Percentiles rank a stretch among this genome's conserved stretches.
phyloP scores from a whole-genome alignment of 2,329 filamentous ascomycete species.

The Xylariaceae sp. region DNA sequence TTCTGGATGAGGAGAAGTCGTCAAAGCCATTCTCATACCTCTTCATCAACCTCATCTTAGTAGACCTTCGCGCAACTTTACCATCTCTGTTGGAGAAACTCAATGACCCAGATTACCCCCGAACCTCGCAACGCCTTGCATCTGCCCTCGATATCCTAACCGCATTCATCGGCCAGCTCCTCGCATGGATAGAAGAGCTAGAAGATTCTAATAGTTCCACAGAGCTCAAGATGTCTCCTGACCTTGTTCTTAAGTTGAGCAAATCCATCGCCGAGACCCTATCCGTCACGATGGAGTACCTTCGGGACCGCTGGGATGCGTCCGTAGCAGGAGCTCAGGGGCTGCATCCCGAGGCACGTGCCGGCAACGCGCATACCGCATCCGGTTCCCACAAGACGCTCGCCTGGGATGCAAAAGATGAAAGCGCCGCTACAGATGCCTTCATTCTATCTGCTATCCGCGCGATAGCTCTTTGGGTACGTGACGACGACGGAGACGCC shows the following conservation, averaged over 20 bases:
- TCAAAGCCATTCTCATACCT: slow-evolving; percentile 63
- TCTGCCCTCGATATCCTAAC: slow-evolving; percentile 66
- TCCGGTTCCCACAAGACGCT: slow-evolving; percentile 52
- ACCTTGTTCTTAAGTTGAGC: slow-evolving; percentile 63
- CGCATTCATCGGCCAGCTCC: slow-evolving; percentile 60
- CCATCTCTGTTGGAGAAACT: slow-evolving; percentile 62
- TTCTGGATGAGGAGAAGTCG: slow-evolving; percentile 47
- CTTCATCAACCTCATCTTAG: slow-evolving; percentile 65
- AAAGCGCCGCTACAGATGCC: slow-evolving; percentile 55
- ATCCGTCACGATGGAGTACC: slow-evolving; percentile 64
- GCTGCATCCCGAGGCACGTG: slow-evolving; percentile 59
- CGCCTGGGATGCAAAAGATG: slow-evolving; percentile 60
- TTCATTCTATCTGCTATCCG: slow-evolving; percentile 62
- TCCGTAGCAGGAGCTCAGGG: slow-evolving; percentile 64
- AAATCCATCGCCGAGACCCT: slow-evolving; percentile 65
- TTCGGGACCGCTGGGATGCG: slow-evolving; percentile 72
- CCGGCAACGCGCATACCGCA: slow-evolving; percentile 45
- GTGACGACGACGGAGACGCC: slow-evolving; percentile 66
- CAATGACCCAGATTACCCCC: slow-evolving; percentile 56
- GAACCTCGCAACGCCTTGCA: slow-evolving; percentile 56
- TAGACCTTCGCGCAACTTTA: slow-evolving; percentile 66
- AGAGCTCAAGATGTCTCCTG: slow-evolving; percentile 53
- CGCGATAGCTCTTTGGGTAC: slow-evolving; percentile 66
- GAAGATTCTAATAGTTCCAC: slow-evolving; percentile 30
- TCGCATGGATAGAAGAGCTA: slow-evolving; percentile 56